phyloP scores from a whole-genome alignment of 1,139 yeast species.

The Trichomonascaceae sp. region DNA sequence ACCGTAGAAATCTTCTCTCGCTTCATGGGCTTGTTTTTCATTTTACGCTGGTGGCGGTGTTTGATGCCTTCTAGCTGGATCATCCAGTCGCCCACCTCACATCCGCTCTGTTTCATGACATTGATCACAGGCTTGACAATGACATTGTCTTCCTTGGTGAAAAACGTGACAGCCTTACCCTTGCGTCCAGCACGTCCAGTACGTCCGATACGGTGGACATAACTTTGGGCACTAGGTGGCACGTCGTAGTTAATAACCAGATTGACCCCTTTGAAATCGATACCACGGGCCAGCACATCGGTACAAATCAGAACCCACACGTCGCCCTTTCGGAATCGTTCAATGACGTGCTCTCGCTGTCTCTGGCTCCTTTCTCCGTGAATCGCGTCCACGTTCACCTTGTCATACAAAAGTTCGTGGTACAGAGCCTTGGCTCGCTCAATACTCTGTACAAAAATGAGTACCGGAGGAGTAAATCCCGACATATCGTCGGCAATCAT shows the following conservation, averaged over 20 bases:
- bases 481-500: slow-evolving; percentile 43
- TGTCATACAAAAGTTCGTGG: slow-evolving; percentile 84
- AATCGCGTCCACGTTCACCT: slow-evolving; percentile 84
- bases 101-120: slow-evolving; percentile 90
- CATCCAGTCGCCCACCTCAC: slow-evolving; percentile 71
- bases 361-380: slow-evolving; percentile 89
- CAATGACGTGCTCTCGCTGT: slow-evolving; percentile 79
- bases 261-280: slow-evolving; percentile 92
- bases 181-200: slow-evolving; percentile 90
- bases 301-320: slow-evolving; percentile 95
- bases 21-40: slow-evolving; percentile 48
- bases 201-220: slow-evolving; percentile 96
- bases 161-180: slow-evolving; percentile 84
- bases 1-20: slow-evolving; percentile 79
- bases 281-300: slow-evolving; percentile 92
- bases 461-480: slow-evolving; percentile 85
- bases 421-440: slow-evolving; percentile 90
- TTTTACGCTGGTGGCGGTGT: slow-evolving; percentile 48
- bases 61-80: slow-evolving; percentile 55
- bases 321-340: slow-evolving; percentile 76
- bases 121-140: slow-evolving; percentile 76
- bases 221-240: slow-evolving; percentile 87
- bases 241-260: slow-evolving; percentile 93
- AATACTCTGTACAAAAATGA: slow-evolving; percentile 83
- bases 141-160: slow-evolving; percentile 75